phyloP scores from a whole-genome alignment of 495 filamentous ascomycete species.

The Articulospora tetracladia region DNA sequence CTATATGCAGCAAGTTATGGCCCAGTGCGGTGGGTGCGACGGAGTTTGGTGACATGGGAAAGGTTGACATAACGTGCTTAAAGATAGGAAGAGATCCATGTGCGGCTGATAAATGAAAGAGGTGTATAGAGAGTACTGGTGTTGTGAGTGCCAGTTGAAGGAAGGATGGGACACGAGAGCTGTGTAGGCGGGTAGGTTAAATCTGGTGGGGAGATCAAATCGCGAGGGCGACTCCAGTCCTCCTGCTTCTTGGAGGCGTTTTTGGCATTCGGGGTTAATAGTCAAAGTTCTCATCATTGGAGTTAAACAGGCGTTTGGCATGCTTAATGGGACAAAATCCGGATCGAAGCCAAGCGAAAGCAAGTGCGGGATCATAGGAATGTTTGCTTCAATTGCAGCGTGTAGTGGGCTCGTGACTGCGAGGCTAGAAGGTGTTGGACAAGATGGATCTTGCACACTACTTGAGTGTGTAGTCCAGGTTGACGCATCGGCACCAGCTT shows the following conservation, averaged over 20 bases:
- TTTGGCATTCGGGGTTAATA: constrained; percentile 1
- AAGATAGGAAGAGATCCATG: constrained; percentile 5
- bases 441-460: not conserved
- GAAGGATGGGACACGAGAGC: constrained; percentile 3
- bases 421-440: constrained; percentile 1
- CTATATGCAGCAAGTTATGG: constrained; percentile 19
- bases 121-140: constrained; percentile 7
- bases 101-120: constrained; percentile 16
- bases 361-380: constrained; percentile 7
- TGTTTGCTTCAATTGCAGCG: constrained; percentile 9
- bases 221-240: too few species aligned
- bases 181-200: constrained; percentile 3
- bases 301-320: constrained; percentile 12
- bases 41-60: constrained; percentile 3
- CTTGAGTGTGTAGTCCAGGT: constrained; percentile 7
- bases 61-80: not conserved
- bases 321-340: constrained; percentile 10
- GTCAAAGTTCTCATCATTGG: constrained; percentile 13
- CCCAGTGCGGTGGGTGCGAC: constrained; percentile 7
- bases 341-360: constrained; percentile 15
- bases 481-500: constrained; percentile 11
- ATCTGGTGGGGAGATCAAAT: too few species aligned
- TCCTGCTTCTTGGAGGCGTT: not conserved
- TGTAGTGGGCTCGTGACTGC: constrained; percentile 14
- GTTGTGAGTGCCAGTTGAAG: constrained; percentile 11